A percentile compares a stretch with the other conserved stretches of the same genome.
Evolutionary conservation across 2,329 filamentous ascomycete genomes (phyloP).

Genomic region (Tolypocladium endophyticum): DNA sequence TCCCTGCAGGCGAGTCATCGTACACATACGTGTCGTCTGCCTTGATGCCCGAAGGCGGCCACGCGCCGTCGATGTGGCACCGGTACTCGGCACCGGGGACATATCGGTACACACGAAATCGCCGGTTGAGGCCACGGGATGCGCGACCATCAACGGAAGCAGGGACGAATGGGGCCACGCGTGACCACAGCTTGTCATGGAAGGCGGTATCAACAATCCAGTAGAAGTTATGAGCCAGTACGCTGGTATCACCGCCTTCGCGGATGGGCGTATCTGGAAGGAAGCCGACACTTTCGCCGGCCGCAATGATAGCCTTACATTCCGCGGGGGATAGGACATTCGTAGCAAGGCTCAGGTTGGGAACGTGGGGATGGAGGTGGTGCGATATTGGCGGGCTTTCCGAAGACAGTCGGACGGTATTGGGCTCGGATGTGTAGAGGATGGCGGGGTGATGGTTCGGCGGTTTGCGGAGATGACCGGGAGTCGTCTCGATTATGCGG

Average conservation of each 20-base stretch:
- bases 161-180: conserved; percentile 49
- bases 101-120: conserved; percentile 63
- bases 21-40: conserved; percentile 52
- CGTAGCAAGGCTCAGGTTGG: conserved; percentile 47
- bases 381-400: conserved; percentile 36
- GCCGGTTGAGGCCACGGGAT: conserved; percentile 54
- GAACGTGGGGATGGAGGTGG: conserved; percentile 51
- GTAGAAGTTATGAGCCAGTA: conserved; percentile 64
- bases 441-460: conserved; percentile 58
- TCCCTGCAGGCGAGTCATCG: conserved; percentile 48
- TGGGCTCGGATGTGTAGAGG: conserved; percentile 48
- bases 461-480: conserved; percentile 51
- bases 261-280: conserved; percentile 57
- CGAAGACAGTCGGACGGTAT: conserved; percentile 41
- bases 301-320: conserved; percentile 56
- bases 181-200: conserved; percentile 51
- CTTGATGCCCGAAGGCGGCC: conserved; percentile 58
- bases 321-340: conserved; percentile 51
- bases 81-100: conserved; percentile 64
- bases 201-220: conserved; percentile 58
- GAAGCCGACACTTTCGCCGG: conserved; percentile 55
- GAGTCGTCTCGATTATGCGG: conserved; percentile 50
- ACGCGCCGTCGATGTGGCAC: conserved; percentile 61
- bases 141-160: conserved; percentile 40
- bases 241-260: conserved; percentile 53